These are phyloP conservation scores for Agaricus sinodeliciosus DNA, from an alignment of 768 basidiomycete species.

Conservation along the genomic window DNA sequence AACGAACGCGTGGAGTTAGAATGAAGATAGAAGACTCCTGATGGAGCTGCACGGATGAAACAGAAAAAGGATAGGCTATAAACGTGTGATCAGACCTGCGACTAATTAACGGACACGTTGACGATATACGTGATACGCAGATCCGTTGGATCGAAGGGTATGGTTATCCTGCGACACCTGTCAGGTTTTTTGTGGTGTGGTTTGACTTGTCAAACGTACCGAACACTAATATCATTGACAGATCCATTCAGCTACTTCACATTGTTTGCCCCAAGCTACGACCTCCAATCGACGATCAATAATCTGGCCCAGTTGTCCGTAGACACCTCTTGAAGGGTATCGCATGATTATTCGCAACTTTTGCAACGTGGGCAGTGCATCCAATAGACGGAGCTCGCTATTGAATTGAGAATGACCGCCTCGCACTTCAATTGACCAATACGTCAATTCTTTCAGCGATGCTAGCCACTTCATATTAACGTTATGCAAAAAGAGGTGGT, in stretches of 20 bases:
- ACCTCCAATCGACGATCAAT: neutral
- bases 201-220: neutral
- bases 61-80: no score
- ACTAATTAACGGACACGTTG: no score
- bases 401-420: neutral
- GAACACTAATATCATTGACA: neutral
- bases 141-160: no score
- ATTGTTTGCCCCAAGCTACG: neutral
- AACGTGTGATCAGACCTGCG: no score
- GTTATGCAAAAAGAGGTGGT: neutral
- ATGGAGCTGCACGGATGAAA: no score
- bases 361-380: neutral
- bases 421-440: conserved; percentile 1
- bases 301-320: neutral
- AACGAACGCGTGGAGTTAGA: no score
- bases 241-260: conserved; percentile 3
- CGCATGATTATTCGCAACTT: neutral
- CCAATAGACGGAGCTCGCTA: neutral
- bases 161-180: no score
- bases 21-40: no score
- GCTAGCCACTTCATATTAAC: conserved; percentile 1
- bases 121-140: no score
- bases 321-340: neutral
- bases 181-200: no score
- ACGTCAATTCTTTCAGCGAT: conserved; percentile 3